Evolutionary conservation across 1,284 basidiomycete genomes (phyloP), one percentile per base, ranked within the genome.

Genomic region (Agroathelia rolfsii): DNA sequence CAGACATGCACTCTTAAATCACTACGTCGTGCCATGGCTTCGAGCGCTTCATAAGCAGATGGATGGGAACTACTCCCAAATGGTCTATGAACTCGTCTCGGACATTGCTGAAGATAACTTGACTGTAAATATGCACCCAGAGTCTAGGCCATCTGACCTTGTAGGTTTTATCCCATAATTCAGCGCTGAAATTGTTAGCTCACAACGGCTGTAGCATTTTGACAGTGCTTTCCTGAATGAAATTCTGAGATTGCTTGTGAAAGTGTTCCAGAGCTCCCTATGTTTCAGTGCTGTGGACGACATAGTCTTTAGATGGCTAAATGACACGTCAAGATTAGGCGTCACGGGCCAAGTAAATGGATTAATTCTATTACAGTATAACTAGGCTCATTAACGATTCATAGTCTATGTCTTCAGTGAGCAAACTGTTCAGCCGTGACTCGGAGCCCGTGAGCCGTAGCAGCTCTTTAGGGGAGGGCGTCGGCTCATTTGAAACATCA

Each of bases 11-110:
- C 50, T 81, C 20, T 49, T 72, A 13, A 45, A 46, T 10, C 63
- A 57, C 36, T 81, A 82, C 43, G 75, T 62, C 10, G 51, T 58
- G 9, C 64, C 65, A n/a, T 86, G 82, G 82, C 55, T 84, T 23
- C 52, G 64, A 20, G 72, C 72, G 11, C 50, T 84, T 22, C 76
- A 83, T 48, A 62, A 72, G 34, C 68, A 68, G 34, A 69, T 78
- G 42, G 42, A 65, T 3, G 52, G 51, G 1, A 41, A 58, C 9
- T 85, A 76, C 47, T 61, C 62, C 8, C 42, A 45, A 3, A 51
- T 64, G 21, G 22, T 78, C 2, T 77, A 67, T 40, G 64, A 74
- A 14, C 47, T 69, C 14, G 65, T 67, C 35, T 41, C 55, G 3
- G 69, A 72, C 35, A 41, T 64, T 12, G 61, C 66, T n/a, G 58